phyloP scores from a whole-genome alignment of 208 protist species.

The Phytomonas francai region DNA sequence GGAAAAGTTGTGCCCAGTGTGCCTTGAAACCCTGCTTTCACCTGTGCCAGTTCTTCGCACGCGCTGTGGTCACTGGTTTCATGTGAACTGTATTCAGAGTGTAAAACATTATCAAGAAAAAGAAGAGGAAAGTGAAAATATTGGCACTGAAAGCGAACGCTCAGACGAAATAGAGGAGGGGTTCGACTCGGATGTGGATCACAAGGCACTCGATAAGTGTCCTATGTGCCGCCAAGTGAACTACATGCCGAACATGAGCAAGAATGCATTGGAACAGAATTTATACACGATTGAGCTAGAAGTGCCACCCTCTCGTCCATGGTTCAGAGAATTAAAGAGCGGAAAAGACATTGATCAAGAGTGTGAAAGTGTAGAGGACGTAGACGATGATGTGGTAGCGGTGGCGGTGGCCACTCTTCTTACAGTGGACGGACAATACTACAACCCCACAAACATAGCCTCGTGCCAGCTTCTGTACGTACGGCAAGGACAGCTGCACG shows the following conservation, averaged over 20 bases:
- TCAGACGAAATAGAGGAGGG: neutral
- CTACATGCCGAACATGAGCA: slow-evolving; percentile 21
- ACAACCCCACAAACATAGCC: slow-evolving; percentile 42
- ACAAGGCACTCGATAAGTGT: slow-evolving; percentile 22
- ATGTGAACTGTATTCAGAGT: slow-evolving; percentile 34
- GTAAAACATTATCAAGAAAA: neutral
- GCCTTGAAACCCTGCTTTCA: slow-evolving; percentile 22
- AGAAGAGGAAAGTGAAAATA: too few relatives aligned
- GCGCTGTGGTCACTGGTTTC: slow-evolving; percentile 38
- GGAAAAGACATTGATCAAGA: neutral
- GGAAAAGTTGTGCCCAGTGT: slow-evolving; percentile 30
- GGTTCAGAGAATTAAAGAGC: neutral
- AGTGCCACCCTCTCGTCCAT: neutral
- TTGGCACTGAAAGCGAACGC: neutral
- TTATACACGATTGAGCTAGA: slow-evolving; percentile 19
- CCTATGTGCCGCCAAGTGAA: slow-evolving; percentile 26
- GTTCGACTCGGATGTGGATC: slow-evolving; percentile 16
- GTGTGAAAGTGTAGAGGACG: neutral
- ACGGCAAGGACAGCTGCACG: slow-evolving; percentile 11
- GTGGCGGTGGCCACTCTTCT: slow-evolving; percentile 29
- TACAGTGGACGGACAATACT: slow-evolving; percentile 25
- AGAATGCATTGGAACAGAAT: slow-evolving; percentile 16
- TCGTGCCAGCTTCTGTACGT: slow-evolving; percentile 21
- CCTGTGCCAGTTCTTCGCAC: slow-evolving; percentile 22
- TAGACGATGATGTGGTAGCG: slow-evolving; percentile 6